phyloP scores from a whole-genome alignment of 371 early-diverging fungal species.

The Apophysomyces trapeziformis region DNA sequence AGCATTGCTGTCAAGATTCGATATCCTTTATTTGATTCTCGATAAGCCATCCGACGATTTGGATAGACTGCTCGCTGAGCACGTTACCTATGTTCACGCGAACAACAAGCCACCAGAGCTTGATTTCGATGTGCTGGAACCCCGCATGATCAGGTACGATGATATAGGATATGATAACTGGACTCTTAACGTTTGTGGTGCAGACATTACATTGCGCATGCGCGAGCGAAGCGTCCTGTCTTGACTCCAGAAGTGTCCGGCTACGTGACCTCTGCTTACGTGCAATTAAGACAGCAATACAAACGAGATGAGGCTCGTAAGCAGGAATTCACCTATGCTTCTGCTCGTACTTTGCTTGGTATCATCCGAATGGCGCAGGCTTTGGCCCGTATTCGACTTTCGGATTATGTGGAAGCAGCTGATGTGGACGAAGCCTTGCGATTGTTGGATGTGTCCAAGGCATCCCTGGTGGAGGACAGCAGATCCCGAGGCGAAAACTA shows the following conservation, averaged over 20 bases:
- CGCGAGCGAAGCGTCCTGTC: constrained; percentile 74
- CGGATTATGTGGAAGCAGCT: constrained; percentile 72
- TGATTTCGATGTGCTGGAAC: constrained; percentile 69
- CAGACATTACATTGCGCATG: constrained; percentile 88
- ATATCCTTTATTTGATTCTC: constrained; percentile 91
- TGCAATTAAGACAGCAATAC: constrained; percentile 76
- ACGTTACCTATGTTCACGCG: constrained; percentile 92
- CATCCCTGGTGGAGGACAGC: constrained; percentile 57
- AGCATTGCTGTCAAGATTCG: constrained; percentile 96
- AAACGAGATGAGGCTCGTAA: constrained; percentile 66
- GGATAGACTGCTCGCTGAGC: constrained; percentile 83
- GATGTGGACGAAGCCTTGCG: constrained; percentile 98
- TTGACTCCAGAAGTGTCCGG: constrained; percentile 80
- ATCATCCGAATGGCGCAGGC: constrained; percentile 94
- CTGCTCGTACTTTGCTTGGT: constrained; percentile 89
- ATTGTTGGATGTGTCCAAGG: constrained; percentile 88
- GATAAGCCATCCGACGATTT: constrained; percentile 79
- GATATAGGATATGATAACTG: background rate
- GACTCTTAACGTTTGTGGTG: background rate
- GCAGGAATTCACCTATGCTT: constrained; percentile 62
- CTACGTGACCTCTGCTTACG: constrained; percentile 90
- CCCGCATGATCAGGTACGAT: constrained; percentile 67
- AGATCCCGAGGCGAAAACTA: constrained; percentile 19
- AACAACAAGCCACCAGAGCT: constrained; percentile 75
- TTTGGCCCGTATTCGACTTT: constrained; percentile 87